Evolutionary conservation across 768 basidiomycete species (phyloP), one percentile per base, ranked within the genome.

Genomic region (Tulasnella sp.): DNA sequence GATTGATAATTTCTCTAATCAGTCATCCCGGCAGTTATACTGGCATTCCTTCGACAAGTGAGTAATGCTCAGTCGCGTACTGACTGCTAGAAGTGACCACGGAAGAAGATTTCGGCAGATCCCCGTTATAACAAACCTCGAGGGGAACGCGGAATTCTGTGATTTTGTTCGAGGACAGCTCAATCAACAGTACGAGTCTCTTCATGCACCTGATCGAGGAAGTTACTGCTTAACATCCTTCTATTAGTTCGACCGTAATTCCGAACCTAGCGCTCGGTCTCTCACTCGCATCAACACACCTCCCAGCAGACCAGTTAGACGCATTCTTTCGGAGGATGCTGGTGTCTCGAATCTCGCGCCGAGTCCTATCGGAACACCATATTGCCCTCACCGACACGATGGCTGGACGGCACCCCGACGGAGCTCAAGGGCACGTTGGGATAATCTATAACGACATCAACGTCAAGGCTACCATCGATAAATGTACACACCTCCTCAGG

Each of bases 271-370:
- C 85, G 15, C 80, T 93, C 4, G 89, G 91, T 4, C 74, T 93
- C 30, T 89, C 90, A 23, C 76, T 92, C n/a, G 82, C 88, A 0
- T 91, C 90, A 15, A 84, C 82, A 0, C 81, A 84, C 68, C 78
- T 94, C 7, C 75, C 80, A 0, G 84, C 91, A 0, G 88, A 91
- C 61, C 77, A 80, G 42, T 76, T 94, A 11, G 90, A 93, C 69
- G 78, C 86, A 2, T 90, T 92, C 70, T 89, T 92, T 85, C 80
- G 83, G 23, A 82, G 90, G 23, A 95, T 95, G 91, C 78, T 95
- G 9, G 80, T 90, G 51, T 93, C 91, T 1, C 80, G 91, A 55
- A 92, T 93, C 69, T 92, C 90, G 11, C 79, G 91, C 21, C 82
- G 91, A 30, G 92, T 95, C 30, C 78, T 95, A 23, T 87, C 83